Base-by-base conservation (phyloP, 257 asterid species). In the Pogostemon cablin region DNA sequence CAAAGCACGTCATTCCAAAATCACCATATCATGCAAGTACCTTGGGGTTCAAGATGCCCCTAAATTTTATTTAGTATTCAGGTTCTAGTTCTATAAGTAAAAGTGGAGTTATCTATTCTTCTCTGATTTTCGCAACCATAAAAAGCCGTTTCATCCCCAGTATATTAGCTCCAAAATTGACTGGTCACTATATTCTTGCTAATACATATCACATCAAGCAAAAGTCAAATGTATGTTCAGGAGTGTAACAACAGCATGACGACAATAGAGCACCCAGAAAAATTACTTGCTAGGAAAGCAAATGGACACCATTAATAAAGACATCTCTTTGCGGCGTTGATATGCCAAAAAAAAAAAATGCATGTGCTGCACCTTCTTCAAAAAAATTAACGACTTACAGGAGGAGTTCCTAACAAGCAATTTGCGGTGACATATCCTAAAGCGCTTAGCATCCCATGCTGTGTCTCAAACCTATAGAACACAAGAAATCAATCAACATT, bases 381-480 rank as follows among this genome's bases (percentile, higher is more conserved):
- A 39, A 57, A 76, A 72, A 70, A 58, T 11, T 69, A 52, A 70
- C 46, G 77, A 79, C 99, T 89, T 91, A 93, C 99, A 70, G 88
- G 77, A 72, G 95, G 82, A 55, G 67, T 74, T 77, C 79, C 81
- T 84, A 84, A 73, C 88, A 86, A 58, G 84, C 93, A 84, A 79
- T 89, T 89, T 82, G 99, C 96, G 54, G 95, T 87, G 61, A 89
- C 83, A 77, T 89, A 93, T 78, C 99, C 99, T 60, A 93, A 63
- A 77, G 91, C 95, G 83, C 95, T 85, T 55, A 91, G 76, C 74
- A 79, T 79, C 6, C 99, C 98, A 43, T 93, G 98, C 62, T 85
- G 91, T 72, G 89, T 78, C 84, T 93, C 99, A 65, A 91, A 93
- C 85, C 99, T 93, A 62, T 52, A 75, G 39, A 79, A 69, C n/a